Conservation (phyloP, 345 rosid genomes). For the Citrus inodora region DNA sequence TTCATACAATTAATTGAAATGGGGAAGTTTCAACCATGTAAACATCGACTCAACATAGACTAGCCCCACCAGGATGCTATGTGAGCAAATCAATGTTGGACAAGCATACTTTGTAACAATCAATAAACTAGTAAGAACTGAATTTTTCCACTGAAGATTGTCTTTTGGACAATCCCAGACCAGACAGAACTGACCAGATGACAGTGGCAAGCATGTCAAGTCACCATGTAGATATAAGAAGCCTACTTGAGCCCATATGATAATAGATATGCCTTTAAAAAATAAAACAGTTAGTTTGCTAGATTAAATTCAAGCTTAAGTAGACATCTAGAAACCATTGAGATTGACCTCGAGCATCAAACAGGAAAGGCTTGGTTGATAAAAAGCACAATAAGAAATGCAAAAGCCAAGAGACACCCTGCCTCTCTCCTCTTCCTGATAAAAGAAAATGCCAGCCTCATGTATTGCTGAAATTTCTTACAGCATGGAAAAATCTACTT, state of each 20-base stretch:
- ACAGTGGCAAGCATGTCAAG: conserved; percentile 9
- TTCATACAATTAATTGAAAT: conserved; percentile 4
- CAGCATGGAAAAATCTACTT: too few species aligned
- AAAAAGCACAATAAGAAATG: not conserved
- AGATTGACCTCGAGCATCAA: not conserved
- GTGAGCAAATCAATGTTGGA: not conserved
- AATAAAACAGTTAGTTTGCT: not conserved
- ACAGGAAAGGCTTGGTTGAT: not conserved
- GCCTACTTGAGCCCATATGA: not conserved
- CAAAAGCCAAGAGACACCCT: not conserved
- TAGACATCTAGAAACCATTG: not conserved
- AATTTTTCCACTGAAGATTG: not conserved
- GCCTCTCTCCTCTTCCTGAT: not conserved
- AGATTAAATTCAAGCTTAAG: not conserved
- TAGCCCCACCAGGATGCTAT: not conserved
- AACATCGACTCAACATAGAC: not conserved
- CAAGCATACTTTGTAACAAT: not conserved
- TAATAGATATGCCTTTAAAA: not conserved
- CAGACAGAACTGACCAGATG: conserved; percentile 4
- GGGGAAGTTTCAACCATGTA: not conserved
- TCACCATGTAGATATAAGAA: not conserved
- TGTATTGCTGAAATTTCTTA: not conserved
- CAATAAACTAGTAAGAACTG: not conserved
- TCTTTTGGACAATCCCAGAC: not conserved
- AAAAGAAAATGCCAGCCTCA: not conserved